Conservation (phyloP, 2,329 filamentous ascomycete genomes). For the Orbilia ellipsospora region DNA sequence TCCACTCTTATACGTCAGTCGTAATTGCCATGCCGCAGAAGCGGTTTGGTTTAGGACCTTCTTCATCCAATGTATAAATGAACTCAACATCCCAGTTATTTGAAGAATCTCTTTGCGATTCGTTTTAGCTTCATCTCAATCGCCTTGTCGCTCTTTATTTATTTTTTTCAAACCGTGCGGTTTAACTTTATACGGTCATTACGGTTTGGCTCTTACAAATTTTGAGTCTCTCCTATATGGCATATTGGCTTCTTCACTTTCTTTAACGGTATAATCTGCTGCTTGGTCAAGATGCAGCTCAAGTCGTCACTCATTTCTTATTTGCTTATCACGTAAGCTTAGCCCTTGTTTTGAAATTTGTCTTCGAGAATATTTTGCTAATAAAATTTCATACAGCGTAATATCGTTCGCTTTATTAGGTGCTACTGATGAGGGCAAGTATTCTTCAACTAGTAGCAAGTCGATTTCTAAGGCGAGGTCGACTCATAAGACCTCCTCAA, state of each 20-base stretch:
- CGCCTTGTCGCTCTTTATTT: background rate
- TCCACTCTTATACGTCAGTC: background rate
- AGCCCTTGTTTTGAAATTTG: background rate
- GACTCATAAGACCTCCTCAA: background rate
- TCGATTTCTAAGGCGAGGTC: background rate
- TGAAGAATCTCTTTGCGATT: background rate
- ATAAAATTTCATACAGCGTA: background rate
- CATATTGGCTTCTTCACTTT: background rate
- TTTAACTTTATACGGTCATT: background rate
- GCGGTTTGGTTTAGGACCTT: too few species aligned
- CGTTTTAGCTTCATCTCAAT: background rate
- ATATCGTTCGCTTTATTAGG: slow-evolving; percentile 1
- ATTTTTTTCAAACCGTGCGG: background rate
- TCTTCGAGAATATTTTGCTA: too few species aligned
- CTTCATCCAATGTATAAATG: background rate
- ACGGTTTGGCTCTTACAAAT: background rate
- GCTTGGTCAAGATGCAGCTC: slow-evolving; percentile 5
- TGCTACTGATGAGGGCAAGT: background rate
- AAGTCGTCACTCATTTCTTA: slow-evolving; percentile 1
- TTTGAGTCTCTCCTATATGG: background rate
- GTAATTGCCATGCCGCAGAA: too few species aligned
- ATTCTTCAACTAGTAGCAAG: background rate
- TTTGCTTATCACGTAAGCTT: slow-evolving; percentile 1
- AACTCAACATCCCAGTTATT: background rate
- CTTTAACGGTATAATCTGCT: background rate